Conservation (phyloP, 2,329 filamentous ascomycete species). For the Aspergillus arachidicola region DNA sequence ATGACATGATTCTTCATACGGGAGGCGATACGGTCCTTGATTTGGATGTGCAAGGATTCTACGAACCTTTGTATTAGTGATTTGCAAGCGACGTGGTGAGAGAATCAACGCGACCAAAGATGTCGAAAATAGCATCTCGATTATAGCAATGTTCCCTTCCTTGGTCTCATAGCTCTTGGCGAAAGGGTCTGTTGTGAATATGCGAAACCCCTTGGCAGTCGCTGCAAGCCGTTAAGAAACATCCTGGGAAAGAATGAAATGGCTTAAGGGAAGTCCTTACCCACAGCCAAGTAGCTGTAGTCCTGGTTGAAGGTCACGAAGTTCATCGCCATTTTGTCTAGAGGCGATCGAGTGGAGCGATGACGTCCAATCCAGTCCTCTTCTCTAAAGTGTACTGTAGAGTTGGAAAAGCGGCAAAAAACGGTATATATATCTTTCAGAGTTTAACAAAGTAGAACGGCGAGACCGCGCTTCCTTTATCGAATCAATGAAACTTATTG, state of each 20-base stretch:
- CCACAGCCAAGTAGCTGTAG: constrained; percentile 94
- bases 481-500: constrained; percentile 1
- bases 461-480: background rate
- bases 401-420: background rate
- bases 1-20: constrained; percentile 4
- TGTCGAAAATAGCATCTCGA: constrained; percentile 99
- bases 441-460: background rate
- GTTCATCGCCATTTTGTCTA: constrained; percentile 74
- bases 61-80: constrained; percentile 92
- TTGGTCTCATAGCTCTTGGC: constrained; percentile 92
- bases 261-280: constrained; percentile 52
- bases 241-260: constrained; percentile 6
- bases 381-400: background rate
- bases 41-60: constrained; percentile 10
- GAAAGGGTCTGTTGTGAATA: constrained; percentile 96
- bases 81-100: constrained; percentile 87
- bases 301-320: constrained; percentile 99
- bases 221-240: constrained; percentile 54
- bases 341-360: constrained; percentile 14
- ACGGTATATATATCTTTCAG: background rate
- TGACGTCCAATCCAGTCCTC: constrained; percentile 2
- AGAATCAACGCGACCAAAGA: constrained; percentile 92
- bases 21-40: background rate
- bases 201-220: constrained; percentile 90
- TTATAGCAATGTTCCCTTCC: constrained; percentile 91